phyloP scores from a whole-genome alignment of 345 rosid species.

The Gossypium turneri region DNA sequence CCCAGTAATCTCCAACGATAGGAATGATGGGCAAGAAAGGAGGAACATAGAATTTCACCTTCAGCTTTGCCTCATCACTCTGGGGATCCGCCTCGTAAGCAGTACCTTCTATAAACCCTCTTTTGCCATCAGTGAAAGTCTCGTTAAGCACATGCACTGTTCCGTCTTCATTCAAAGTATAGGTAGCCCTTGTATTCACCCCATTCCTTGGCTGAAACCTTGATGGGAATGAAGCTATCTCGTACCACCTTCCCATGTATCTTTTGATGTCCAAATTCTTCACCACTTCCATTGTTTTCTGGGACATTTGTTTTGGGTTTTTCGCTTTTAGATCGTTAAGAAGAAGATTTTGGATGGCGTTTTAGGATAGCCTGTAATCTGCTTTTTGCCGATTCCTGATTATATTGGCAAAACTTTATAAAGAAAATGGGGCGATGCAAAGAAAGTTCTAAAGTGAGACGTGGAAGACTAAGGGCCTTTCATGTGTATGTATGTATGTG shows the following conservation, averaged over 20 bases:
- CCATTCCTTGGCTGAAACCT: constrained; percentile 75
- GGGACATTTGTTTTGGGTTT: constrained; percentile 28
- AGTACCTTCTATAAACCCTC: constrained; percentile 56
- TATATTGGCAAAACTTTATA: background rate
- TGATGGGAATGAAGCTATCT: constrained; percentile 84
- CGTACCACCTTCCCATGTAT: constrained; percentile 96
- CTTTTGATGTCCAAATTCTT: constrained; percentile 55
- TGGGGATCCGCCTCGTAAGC: constrained; percentile 74
- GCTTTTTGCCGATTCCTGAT: background rate
- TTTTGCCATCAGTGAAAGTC: constrained; percentile 72
- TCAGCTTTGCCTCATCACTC: constrained; percentile 85
- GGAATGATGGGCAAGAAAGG: constrained; percentile 84
- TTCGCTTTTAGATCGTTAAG: background rate
- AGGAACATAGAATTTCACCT: constrained; percentile 83
- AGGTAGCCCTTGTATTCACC: constrained; percentile 74
- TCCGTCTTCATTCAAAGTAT: constrained; percentile 66
- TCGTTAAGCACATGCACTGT: constrained; percentile 76
- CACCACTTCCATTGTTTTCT: constrained; percentile 70
- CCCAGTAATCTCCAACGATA: constrained; percentile 83
- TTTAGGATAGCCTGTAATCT: background rate
- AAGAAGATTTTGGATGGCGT: background rate
- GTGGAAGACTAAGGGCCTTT: background rate
- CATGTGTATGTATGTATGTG: background rate
- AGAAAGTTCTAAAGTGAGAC: background rate
- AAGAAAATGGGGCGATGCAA: background rate